phyloP scores from a whole-genome alignment of 2,329 filamentous ascomycete species.

The Trichoderma brevicompactum region DNA sequence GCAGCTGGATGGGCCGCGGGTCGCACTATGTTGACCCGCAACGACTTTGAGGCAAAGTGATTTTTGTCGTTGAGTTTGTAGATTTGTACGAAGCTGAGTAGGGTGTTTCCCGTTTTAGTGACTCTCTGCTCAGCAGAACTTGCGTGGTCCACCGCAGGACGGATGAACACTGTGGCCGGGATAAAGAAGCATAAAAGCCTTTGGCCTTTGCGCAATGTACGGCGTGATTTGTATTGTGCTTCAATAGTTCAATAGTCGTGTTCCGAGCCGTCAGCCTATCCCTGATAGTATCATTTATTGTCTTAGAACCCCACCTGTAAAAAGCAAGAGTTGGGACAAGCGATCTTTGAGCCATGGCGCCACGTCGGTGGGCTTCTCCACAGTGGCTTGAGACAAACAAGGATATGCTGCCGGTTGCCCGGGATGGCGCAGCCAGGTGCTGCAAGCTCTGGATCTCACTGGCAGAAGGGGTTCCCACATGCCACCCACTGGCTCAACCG shows the following conservation, averaged over 20 bases:
- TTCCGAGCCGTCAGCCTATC: no score
- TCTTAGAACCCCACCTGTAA: background rate
- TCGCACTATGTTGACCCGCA: background rate
- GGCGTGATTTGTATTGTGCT: background rate
- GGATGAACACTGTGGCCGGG: no score
- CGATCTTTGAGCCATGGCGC: constrained; percentile 27
- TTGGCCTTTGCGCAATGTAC: no score
- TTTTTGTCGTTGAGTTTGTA: no score
- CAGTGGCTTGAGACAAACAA: constrained; percentile 28
- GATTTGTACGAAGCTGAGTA: no score
- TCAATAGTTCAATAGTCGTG: background rate
- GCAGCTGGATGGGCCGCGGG: background rate
- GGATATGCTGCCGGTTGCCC: constrained; percentile 14
- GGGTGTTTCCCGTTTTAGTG: no score
- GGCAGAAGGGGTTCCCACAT: constrained; percentile 14
- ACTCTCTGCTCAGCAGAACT: no score
- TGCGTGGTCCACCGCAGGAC: no score
- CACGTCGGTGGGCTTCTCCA: constrained; percentile 18
- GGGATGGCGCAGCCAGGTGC: constrained; percentile 24
- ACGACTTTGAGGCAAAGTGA: no score
- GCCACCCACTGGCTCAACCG: constrained; percentile 10
- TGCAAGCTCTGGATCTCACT: constrained; percentile 22
- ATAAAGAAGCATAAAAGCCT: no score
- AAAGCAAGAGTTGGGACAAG: background rate
- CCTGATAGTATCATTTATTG: background rate